A percentile compares a stretch with the other conserved stretches of the same genome.
These are phyloP conservation scores for Coprinellus aureogranulatus DNA, from an alignment of 768 basidiomycete species.

Conservation along the genomic window DNA sequence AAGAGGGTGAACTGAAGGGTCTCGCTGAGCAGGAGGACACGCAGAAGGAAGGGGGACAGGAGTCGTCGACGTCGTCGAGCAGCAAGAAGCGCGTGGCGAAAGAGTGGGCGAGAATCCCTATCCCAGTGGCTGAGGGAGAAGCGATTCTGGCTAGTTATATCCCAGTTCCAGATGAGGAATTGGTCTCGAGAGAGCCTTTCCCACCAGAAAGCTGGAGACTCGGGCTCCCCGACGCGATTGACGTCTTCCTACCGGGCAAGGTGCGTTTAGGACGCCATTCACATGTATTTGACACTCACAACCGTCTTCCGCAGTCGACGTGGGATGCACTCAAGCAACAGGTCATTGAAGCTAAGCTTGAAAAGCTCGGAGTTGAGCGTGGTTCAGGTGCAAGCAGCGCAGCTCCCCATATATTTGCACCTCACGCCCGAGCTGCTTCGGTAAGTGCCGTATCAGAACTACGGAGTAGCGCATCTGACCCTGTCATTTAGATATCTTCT, in stretches of 20 bases:
- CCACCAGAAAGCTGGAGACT: constrained; percentile 64
- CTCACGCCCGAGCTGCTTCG: constrained; percentile 81
- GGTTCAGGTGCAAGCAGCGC: constrained; percentile 44
- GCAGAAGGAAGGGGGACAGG: not conserved
- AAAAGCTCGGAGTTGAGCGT: constrained; percentile 75
- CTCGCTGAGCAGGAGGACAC: constrained; percentile 22
- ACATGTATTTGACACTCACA: constrained; percentile 13
- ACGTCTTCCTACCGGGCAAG: constrained; percentile 82
- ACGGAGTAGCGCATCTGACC: constrained; percentile 17
- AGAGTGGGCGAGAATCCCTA: not conserved
- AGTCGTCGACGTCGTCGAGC: not conserved
- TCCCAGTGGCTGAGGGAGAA: constrained; percentile 1
- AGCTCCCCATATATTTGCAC: constrained; percentile 63
- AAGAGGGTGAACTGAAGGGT: constrained; percentile 39
- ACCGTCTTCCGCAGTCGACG: constrained; percentile 44
- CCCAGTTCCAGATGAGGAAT: constrained; percentile 29
- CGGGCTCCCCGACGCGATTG: constrained; percentile 62
- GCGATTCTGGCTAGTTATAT: constrained; percentile 12
- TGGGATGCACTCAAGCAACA: constrained; percentile 73
- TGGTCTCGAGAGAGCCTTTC: constrained; percentile 51
- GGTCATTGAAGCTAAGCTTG: constrained; percentile 78
- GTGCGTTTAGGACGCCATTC: constrained; percentile 32
- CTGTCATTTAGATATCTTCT: constrained; percentile 68
- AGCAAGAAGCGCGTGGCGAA: not conserved
- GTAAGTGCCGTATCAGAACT: constrained; percentile 46